Conservation (phyloP, 2,329 filamentous ascomycete species). For the Trichoderma oligosporum region DNA sequence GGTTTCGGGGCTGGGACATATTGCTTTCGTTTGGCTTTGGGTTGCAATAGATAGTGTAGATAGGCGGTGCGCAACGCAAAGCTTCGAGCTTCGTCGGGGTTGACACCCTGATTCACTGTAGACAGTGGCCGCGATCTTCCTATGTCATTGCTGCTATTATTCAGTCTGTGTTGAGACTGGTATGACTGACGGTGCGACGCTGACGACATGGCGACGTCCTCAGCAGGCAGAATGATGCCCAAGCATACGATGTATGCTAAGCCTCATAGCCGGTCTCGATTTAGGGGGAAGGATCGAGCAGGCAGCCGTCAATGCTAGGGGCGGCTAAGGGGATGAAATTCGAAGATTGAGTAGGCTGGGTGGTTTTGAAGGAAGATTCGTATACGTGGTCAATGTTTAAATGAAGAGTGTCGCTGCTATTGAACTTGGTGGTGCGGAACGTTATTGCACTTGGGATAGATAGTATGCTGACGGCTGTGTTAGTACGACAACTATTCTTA, state of each 20-base stretch:
- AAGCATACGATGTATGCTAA: constrained; percentile 26
- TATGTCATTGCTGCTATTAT: constrained; percentile 41
- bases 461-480: not conserved
- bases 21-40: constrained; percentile 83
- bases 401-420: not conserved
- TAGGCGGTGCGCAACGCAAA: constrained; percentile 89
- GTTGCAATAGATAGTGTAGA: constrained; percentile 88
- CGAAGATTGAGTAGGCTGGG: not conserved
- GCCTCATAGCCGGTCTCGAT: constrained; percentile 29
- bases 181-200: constrained; percentile 47
- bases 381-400: not conserved
- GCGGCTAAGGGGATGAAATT: not conserved
- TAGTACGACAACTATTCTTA: too few species aligned
- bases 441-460: constrained; percentile 2
- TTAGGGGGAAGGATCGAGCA: not conserved
- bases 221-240: constrained; percentile 32
- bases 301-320: constrained; percentile 7
- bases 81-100: constrained; percentile 79
- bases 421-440: not conserved
- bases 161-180: constrained; percentile 43
- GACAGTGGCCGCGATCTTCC: constrained; percentile 44
- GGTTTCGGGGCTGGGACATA: constrained; percentile 68
- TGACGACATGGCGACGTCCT: constrained; percentile 45
- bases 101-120: constrained; percentile 43
- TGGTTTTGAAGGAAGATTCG: not conserved